Conservation (phyloP, 2,329 filamentous ascomycete genomes). For the Nakataea oryzae region DNA sequence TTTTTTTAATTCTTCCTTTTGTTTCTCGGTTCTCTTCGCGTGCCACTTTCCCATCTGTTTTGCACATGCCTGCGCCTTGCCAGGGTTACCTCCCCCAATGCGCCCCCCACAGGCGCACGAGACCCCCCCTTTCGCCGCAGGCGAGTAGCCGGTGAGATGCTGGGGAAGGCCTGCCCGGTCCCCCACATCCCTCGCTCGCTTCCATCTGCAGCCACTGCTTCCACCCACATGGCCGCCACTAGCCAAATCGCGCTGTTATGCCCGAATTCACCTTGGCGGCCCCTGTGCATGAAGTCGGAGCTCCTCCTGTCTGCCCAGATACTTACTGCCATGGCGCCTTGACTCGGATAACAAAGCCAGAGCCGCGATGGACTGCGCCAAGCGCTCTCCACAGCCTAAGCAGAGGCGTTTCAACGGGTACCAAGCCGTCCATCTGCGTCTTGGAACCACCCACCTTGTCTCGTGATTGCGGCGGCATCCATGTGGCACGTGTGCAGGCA, state of each 20-base stretch:
- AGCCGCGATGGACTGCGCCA: too few relatives aligned
- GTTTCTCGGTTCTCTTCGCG: background rate
- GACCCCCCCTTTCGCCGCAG: too few relatives aligned
- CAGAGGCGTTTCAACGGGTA: background rate
- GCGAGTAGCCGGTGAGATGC: background rate
- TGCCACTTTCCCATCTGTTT: too few relatives aligned
- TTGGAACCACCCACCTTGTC: background rate
- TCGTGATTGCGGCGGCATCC: background rate
- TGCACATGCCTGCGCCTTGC: too few relatives aligned
- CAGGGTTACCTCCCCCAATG: too few relatives aligned
- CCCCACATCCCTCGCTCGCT: background rate
- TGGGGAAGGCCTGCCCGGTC: background rate
- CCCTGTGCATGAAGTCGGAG: background rate
- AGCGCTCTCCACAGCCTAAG: background rate
- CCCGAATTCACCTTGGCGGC: background rate
- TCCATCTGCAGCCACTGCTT: constrained; percentile 9
- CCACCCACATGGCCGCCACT: constrained; percentile 7
- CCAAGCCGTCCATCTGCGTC: background rate
- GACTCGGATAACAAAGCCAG: background rate
- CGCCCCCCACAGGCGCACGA: too few relatives aligned
- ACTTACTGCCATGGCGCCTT: background rate
- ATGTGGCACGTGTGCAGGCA: background rate
- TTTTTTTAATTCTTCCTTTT: background rate
- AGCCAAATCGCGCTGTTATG: background rate
- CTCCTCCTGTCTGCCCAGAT: background rate